Base-by-base conservation (phyloP, 148 eudicot species). In the Dysphania ambrosioides region DNA sequence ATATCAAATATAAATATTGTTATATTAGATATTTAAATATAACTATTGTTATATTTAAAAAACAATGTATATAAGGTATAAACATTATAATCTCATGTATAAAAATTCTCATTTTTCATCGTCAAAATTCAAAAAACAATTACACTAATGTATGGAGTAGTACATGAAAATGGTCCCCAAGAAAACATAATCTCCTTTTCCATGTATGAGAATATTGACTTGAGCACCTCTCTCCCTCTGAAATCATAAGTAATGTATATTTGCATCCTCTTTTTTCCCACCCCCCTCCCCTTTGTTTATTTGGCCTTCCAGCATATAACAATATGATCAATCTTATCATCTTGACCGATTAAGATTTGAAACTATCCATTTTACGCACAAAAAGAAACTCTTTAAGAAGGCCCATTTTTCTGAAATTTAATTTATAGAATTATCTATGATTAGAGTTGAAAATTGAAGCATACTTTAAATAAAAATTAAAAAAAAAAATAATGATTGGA, bases 171-270 rank as follows among this genome's bases (percentile, higher is more conserved):
- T 64, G 78, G 79, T 5, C 62, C 75, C 76, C 65, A 55, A 21
- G 21, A 58, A 63, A 40, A 49, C 74, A 68, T 69, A 83, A 82
- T 84, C 86, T 82, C 70, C 79, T 74, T 27, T 66, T 38, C 67
- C 60, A 80, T 55, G 90, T 78, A 42, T 86, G 88, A 88, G 78
- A 87, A 86, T 88, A 77, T 86, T 88, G 92, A 88, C 89, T 82
- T 86, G 30, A 31, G 53, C 77, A 55, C 60, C 47, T 38, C 23
- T 55, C 56, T 15, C 24, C 41, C 68, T n/a, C 21, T 8, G 78
- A 72, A 63, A 75, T 66, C 70, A 66, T 38, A n/a, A 23, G 11
- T 38, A 55, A 29, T 74, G 67, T 64, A 71, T 72, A 73, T 62
- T 23, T 49, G 21, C 55, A 68, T 13, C 6, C 4, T 6, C 4